phyloP scores from a whole-genome alignment of 495 filamentous ascomycete genomes.

The Poronia punctata region DNA sequence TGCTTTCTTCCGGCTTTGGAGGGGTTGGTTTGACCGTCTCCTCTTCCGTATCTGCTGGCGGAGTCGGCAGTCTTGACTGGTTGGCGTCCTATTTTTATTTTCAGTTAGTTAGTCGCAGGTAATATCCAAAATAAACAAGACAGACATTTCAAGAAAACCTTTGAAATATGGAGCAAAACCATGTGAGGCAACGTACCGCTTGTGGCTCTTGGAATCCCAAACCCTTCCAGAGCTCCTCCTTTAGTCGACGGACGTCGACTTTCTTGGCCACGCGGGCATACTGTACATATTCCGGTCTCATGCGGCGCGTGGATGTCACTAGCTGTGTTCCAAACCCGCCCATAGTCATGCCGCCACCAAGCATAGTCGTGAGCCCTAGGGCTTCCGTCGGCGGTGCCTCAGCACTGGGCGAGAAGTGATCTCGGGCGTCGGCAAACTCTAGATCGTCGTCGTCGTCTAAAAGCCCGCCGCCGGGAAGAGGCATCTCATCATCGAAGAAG shows the following conservation, averaged over 20 bases:
- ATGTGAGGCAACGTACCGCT: conserved; percentile 28
- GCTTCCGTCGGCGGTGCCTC: conserved; percentile 42
- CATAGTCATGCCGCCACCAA: conserved; percentile 42
- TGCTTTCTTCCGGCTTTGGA: conserved; percentile 22
- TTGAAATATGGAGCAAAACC: background rate
- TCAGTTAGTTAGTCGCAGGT: conserved; percentile 3
- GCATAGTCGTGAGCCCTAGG: conserved; percentile 41
- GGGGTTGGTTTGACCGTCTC: conserved; percentile 24
- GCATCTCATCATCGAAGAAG: conserved; percentile 95
- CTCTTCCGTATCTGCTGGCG: conserved; percentile 16
- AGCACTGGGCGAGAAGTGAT: conserved; percentile 74
- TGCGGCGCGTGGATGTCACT: conserved; percentile 76
- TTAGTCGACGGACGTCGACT: conserved; percentile 91
- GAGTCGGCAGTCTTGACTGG: conserved; percentile 25
- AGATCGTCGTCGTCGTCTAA: conserved; percentile 72
- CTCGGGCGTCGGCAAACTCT: conserved; percentile 84
- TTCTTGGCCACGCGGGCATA: conserved; percentile 97
- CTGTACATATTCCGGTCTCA: conserved; percentile 91
- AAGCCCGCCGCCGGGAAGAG: conserved; percentile 60
- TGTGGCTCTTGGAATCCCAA: conserved; percentile 56
- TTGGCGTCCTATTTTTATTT: conserved; percentile 25
- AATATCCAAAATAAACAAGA: too few species aligned
- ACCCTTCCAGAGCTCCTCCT: conserved; percentile 93
- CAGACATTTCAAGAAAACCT: too few species aligned
- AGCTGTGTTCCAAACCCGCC: conserved; percentile 84